Base-by-base conservation (phyloP, 768 basidiomycete species). In the Phylloporus rhodoxanthus region DNA sequence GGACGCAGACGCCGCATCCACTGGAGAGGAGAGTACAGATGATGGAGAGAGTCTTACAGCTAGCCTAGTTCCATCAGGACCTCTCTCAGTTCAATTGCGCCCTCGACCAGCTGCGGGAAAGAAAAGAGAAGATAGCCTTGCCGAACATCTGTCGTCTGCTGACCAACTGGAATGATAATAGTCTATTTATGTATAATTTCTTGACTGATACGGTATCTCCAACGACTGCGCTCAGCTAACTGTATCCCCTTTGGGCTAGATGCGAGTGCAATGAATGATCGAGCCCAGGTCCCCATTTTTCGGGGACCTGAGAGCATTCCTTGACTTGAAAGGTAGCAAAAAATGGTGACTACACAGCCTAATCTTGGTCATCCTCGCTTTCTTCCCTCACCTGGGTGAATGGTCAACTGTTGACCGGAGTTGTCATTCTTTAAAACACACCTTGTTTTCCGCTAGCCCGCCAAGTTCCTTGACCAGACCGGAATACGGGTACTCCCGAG, bases 391-490 rank as follows among this genome's bases (percentile, higher is more conserved):
- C 73, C 73, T 75, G 34, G 25, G 37, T 23, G 43, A 17, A 48
- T 21, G 26, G 48, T 57, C 21, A 52, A 43, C 19, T 15, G n/a
- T 20, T 50, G 45, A 26, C 50, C 30, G 48, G 25, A 41, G 42
- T 0, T 44, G 26, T 40, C 11, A 43, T 36, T 20, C 1, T 29
- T 21, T 33, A 26, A 14, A 33, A 61, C 77, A 14, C 49, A 87
- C 90, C 78, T 87, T 86, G 66, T 87, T 89, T 58, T 79, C 83
- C 55, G 87, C 81, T 48, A 85, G 55, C 11, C 90, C 87, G 17
- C 90, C 90, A 8, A 92, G 77, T 65, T 91, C 90, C 48, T 68
- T 75, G 30, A 84, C 80, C 29, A 92, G 74, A 7, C 90, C 90
- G 44, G 75, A 74, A 61, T 75, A 89, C 2, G 90, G 90, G 59